Evolutionary conservation across 1,284 basidiomycete species (phyloP), one percentile per base, ranked within the genome.

Genomic region (Boletellus dicymbophilus): DNA sequence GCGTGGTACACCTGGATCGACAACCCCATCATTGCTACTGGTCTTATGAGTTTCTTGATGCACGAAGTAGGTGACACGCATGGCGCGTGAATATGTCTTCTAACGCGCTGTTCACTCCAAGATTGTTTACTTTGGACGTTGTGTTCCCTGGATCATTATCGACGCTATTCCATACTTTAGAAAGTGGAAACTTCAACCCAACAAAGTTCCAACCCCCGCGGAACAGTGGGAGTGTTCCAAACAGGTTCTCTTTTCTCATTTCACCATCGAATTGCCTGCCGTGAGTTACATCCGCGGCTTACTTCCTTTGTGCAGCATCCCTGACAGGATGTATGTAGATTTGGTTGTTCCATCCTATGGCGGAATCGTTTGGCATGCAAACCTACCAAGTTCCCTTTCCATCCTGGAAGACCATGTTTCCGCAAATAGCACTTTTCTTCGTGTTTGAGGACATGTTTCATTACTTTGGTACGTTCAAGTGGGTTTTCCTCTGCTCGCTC

Each of bases 221-320:
- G 92, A 98, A 67, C 94, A 98, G 71, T 97, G 94, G 94, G 88
- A 93, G 57, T 98, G 95, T 76, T 97, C 94, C 31, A 96, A 95
- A 73, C 86, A 88, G 62, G 96, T 99, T 26, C 80, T 99, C 7
- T 85, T 94, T 67, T 95, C 93, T 13, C 97, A 99, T 71, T 97
- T 99, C 68, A 96, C 95, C 33, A 88, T 98, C 58, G 96, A 99
- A 72, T 77, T 95, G 12, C 96, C 96, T 15, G 80, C 84, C 54
- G 91, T 93, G 58, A 58, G 85, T 74, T n/a, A 20, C 22, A 9
- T 28, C 2, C 1, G 18, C 22, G 20, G 15, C 30, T 7, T 25
- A 16, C 30, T 7, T 25, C 9, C 4, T 37, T 16, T 2, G 3
- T 10, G 6, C 6, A 20, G 3, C 3, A 1, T 10, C 23, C 3